Evolutionary conservation across 176 grass and related monocot species (phyloP).

Genomic region (Pharus latifolius): DNA sequence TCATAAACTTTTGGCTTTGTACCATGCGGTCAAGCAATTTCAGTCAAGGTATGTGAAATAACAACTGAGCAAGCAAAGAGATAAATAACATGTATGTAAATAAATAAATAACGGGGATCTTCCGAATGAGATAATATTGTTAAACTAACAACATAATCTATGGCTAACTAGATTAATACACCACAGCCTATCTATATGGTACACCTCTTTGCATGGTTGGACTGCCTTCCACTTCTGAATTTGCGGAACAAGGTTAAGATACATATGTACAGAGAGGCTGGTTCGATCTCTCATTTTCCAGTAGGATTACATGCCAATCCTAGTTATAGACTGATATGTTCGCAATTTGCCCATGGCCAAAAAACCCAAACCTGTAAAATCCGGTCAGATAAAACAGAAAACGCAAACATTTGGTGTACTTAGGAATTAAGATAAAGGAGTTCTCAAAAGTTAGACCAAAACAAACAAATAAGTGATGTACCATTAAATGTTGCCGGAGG

Average conservation of each 20-base stretch:
- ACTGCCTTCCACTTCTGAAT: conserved; percentile 42
- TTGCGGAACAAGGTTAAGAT: conserved; percentile 52
- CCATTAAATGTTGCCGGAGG: conserved; percentile 13
- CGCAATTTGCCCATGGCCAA: conserved; percentile 4
- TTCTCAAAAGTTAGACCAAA: background rate
- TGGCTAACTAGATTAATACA: conserved; percentile 15
- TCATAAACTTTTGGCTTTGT: background rate
- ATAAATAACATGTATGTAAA: background rate
- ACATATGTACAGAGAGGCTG: conserved; percentile 58
- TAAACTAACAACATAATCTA: conserved; percentile 2
- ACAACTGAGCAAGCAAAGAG: background rate
- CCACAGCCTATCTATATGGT: conserved; percentile 8
- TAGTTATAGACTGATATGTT: background rate
- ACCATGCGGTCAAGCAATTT: background rate
- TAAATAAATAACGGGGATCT: background rate
- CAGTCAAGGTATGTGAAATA: background rate
- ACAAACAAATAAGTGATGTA: background rate
- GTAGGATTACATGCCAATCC: conserved; percentile 27
- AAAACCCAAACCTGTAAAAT: conserved; percentile 14
- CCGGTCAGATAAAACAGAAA: conserved; percentile 1
- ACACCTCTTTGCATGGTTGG: conserved; percentile 21
- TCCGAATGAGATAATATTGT: background rate
- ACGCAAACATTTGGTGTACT: background rate
- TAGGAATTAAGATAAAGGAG: background rate
- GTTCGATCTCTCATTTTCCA: conserved; percentile 25